Evolutionary conservation across 805 yeast species (phyloP), one percentile per base, ranked within the genome.

Genomic region (Myxozyma lipomycoides): DNA sequence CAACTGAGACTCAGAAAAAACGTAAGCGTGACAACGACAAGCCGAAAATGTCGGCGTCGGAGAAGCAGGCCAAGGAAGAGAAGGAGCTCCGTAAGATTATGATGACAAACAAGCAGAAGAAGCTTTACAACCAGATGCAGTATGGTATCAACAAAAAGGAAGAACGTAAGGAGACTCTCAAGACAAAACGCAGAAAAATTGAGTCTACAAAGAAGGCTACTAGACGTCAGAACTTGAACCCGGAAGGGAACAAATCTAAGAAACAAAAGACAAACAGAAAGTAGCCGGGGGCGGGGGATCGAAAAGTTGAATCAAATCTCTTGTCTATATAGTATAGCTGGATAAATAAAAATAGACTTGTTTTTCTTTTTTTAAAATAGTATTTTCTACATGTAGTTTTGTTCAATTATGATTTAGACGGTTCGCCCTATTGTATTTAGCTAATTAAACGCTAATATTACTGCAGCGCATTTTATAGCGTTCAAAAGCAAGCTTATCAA

Each of bases 101-200:
- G 98, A 91, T 93, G 98, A 79, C 91, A 62, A 89, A 89, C 74
- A 93, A 91, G 71, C 95, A 91, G 73, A 86, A 89, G 76, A 87
- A 86, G 70, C 75, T 90, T 60, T 93, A 93, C 77, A 85, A 85
- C 75, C 86, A 86, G 82, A 87, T 91, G 95, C 93, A 88, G 73
- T 83, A 87, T 68, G 91, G 95, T 52, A 80, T 86, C 62, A 82
- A 83, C 52, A 81, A 86, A 78, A 85, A 86, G 73, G 88, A 86
- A 64, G 77, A 77, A 46, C 82, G 91, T 71, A 79, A 80, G 63
- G 84, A 83, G 51, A 78, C 75, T 47, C 74, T 86, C 67, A 74
- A 78, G 63, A 76, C 78, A 69, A 85, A 85, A 79, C 24, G 52
- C 18, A 35, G 51, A 18, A 49, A 43, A 37, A 25, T 50, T 15